Evolutionary conservation across 768 basidiomycete genomes (phyloP).

Genomic region (Coprinellus micaceus): DNA sequence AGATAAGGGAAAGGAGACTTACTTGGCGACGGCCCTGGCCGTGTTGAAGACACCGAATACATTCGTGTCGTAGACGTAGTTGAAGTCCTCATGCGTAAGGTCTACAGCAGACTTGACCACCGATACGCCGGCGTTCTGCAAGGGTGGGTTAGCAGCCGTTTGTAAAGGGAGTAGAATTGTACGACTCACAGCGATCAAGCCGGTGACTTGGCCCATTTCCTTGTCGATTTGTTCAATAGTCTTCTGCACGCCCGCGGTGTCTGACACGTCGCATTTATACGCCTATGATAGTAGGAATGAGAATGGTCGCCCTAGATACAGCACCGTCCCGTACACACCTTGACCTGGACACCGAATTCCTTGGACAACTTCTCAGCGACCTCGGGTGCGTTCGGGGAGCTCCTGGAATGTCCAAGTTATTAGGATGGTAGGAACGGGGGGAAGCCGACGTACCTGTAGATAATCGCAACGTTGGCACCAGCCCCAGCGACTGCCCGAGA

Average conservation of each 20-base stretch:
- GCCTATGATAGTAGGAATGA: constrained; percentile 34
- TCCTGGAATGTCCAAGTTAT: constrained; percentile 32
- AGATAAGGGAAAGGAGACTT: constrained; percentile 8
- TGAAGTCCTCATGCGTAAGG: constrained; percentile 52
- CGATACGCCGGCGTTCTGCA: constrained; percentile 59
- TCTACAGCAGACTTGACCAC: constrained; percentile 61
- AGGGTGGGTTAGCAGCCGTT: background rate
- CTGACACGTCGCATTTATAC: constrained; percentile 58
- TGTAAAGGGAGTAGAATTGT: background rate
- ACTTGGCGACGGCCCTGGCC: constrained; percentile 56
- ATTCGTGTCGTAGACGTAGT: constrained; percentile 52
- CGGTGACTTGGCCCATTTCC: constrained; percentile 46
- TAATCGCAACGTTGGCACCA: constrained; percentile 57
- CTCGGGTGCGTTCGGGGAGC: constrained; percentile 43
- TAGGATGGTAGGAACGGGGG: background rate
- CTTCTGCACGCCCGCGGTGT: constrained; percentile 38
- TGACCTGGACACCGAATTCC: constrained; percentile 39
- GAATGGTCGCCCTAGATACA: background rate
- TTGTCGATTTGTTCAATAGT: constrained; percentile 46
- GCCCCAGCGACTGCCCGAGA: constrained; percentile 51
- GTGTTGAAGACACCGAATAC: constrained; percentile 67
- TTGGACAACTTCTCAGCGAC: constrained; percentile 45
- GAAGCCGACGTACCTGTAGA: constrained; percentile 42
- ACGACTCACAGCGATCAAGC: constrained; percentile 50
- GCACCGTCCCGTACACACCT: constrained; percentile 28